A percentile compares a stretch with the other conserved stretches of the same genome.
Evolutionary conservation across 257 asterid genomes (phyloP).

Genomic region (Cynanchum wilfordii): DNA sequence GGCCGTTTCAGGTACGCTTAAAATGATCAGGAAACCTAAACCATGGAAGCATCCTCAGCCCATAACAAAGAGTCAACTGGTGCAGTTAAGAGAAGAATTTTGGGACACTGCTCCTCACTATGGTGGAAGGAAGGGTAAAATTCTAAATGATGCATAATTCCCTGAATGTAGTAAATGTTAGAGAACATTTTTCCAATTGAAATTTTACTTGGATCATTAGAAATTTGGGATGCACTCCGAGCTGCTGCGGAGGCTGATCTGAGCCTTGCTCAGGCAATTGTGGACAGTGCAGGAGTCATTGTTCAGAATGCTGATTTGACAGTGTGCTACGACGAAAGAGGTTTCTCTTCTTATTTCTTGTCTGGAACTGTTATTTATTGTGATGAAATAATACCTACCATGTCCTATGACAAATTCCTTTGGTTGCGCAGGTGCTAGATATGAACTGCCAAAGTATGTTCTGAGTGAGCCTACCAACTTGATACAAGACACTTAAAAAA

Average conservation of each 20-base stretch:
- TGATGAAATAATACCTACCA: neutral
- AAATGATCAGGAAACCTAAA: conserved; percentile 60
- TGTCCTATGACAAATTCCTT: neutral
- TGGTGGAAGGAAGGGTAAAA: conserved; percentile 71
- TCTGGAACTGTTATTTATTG: too few species aligned
- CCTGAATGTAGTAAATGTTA: neutral
- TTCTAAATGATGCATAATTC: neutral
- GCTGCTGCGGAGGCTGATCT: conserved; percentile 76
- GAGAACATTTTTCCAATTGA: neutral
- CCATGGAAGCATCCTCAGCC: conserved; percentile 89
- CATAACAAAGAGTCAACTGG: conserved; percentile 70
- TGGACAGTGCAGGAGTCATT: conserved; percentile 67
- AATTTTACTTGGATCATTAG: conserved; percentile 18
- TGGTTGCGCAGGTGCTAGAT: conserved; percentile 58
- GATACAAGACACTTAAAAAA: conserved; percentile 41
- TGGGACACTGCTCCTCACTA: conserved; percentile 94
- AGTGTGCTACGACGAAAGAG: conserved; percentile 80
- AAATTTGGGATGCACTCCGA: conserved; percentile 79
- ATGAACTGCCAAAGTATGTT: conserved; percentile 71
- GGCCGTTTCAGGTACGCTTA: conserved; percentile 31
- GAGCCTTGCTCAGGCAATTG: conserved; percentile 50
- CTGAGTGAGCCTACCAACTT: conserved; percentile 76
- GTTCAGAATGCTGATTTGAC: conserved; percentile 75
- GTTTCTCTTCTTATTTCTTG: conserved; percentile 29
- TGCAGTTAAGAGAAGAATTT: conserved; percentile 73